A percentile compares a stretch with the other conserved stretches of the same genome.
These are phyloP conservation scores for Gynandropsis gynandra DNA, from an alignment of 345 rosid species.

Conservation along the genomic window DNA sequence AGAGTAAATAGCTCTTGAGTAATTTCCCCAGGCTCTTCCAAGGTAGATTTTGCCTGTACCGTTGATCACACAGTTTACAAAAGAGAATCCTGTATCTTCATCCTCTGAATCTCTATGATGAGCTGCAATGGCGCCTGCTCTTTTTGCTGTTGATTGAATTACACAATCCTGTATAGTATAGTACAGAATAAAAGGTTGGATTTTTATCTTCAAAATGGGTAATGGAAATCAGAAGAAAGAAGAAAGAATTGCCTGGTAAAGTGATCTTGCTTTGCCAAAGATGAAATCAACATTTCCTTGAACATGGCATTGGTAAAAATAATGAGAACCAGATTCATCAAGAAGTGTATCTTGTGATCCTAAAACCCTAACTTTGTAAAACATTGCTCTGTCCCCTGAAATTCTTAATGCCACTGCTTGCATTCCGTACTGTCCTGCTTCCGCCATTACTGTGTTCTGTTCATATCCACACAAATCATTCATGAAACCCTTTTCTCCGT, in stretches of 20 bases:
- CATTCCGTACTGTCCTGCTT: slow-evolving; percentile 56
- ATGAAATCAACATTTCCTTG: slow-evolving; percentile 82
- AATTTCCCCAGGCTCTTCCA: slow-evolving; percentile 95
- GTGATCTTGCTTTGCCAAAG: slow-evolving; percentile 71
- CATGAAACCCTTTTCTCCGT: neutral
- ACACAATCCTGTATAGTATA: slow-evolving; percentile 70
- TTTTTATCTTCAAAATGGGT: neutral
- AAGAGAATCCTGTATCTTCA: slow-evolving; percentile 77
- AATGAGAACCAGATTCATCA: slow-evolving; percentile 78
- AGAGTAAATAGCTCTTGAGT: slow-evolving; percentile 65
- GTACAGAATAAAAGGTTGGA: too few relatives aligned
- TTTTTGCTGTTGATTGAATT: slow-evolving; percentile 59
- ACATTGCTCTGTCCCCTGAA: slow-evolving; percentile 67
- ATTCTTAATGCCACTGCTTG: slow-evolving; percentile 81
- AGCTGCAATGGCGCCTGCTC: slow-evolving; percentile 70
- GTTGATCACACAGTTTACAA: slow-evolving; percentile 55
- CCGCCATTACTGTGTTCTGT: slow-evolving; percentile 76
- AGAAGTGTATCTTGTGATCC: slow-evolving; percentile 91
- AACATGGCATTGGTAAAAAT: slow-evolving; percentile 57
- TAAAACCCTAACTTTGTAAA: slow-evolving; percentile 54
- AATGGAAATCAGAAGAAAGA: neutral
- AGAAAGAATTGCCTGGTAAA: slow-evolving; percentile 42
- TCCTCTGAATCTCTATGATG: slow-evolving; percentile 61
- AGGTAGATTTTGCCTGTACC: slow-evolving; percentile 70
- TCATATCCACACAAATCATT: neutral